Conservation (phyloP, 352 stramenopile species). For the Elongisporangium undulatum region DNA sequence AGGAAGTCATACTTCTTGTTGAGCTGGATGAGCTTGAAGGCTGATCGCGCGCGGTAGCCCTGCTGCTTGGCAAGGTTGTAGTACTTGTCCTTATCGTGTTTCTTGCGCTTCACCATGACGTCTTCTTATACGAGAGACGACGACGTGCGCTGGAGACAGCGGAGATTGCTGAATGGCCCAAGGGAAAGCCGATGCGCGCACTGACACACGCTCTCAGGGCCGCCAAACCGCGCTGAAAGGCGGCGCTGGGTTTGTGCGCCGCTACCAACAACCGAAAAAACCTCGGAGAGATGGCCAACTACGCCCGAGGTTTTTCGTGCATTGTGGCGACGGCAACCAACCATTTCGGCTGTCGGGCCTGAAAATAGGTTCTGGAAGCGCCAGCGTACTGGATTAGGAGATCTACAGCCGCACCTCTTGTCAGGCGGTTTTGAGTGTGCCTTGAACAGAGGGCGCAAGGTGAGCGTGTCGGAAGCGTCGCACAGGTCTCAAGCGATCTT, state of each 20-base stretch:
- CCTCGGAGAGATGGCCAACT: not conserved
- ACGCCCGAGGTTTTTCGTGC: not conserved
- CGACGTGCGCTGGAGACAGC: not conserved
- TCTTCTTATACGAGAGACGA: not conserved
- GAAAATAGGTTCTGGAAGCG: too few relatives aligned
- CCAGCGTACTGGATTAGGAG: not conserved
- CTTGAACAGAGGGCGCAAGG: not conserved
- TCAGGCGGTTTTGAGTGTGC: not conserved
- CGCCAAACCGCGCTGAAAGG: conserved; percentile 22
- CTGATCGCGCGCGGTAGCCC: conserved; percentile 97
- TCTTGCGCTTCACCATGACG: conserved; percentile 94
- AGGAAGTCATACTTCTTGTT: conserved; percentile 99
- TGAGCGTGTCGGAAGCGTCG: not conserved
- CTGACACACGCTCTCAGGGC: not conserved
- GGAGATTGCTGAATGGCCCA: not conserved
- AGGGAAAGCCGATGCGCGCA: not conserved
- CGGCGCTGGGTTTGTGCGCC: not conserved
- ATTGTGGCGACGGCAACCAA: not conserved
- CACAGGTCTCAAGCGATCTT: not conserved
- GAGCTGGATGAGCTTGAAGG: conserved; percentile 99
- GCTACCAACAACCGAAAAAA: conserved; percentile 22
- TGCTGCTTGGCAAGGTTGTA: conserved; percentile 99
- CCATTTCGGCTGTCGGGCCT: not conserved
- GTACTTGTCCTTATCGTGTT: conserved; percentile 99
- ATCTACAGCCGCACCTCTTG: not conserved